These are phyloP conservation scores for Helminthosporium solani DNA, from an alignment of 2,329 filamentous ascomycete genomes.

Conservation along the genomic window DNA sequence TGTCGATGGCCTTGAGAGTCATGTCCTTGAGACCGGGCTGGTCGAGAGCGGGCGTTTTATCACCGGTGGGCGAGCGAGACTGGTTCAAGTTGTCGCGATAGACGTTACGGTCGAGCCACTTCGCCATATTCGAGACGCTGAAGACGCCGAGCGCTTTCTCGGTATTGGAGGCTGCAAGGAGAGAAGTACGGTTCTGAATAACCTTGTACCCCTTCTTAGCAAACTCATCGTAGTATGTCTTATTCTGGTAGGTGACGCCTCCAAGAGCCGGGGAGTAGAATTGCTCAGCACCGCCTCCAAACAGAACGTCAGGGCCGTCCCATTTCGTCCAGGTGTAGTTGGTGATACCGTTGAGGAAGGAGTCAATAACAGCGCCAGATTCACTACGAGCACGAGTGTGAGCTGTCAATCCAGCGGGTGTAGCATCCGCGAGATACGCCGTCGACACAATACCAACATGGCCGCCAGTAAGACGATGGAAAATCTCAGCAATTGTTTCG, in stretches of 20 bases:
- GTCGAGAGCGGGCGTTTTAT: slow-evolving; percentile 64
- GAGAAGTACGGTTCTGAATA: slow-evolving; percentile 71
- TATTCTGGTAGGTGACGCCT: slow-evolving; percentile 64
- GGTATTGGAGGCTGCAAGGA: slow-evolving; percentile 58
- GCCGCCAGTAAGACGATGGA: slow-evolving; percentile 67
- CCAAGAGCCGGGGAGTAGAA: slow-evolving; percentile 61
- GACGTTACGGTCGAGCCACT: slow-evolving; percentile 83
- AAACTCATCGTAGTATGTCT: slow-evolving; percentile 73
- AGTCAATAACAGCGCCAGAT: slow-evolving; percentile 73
- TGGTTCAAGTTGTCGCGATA: slow-evolving; percentile 70
- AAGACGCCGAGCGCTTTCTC: slow-evolving; percentile 76
- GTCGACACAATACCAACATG: slow-evolving; percentile 68
- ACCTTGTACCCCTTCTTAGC: slow-evolving; percentile 70
- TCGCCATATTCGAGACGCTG: slow-evolving; percentile 70
- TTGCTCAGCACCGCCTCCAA: slow-evolving; percentile 80
- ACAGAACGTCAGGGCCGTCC: slow-evolving; percentile 75
- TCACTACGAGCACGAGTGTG: slow-evolving; percentile 70
- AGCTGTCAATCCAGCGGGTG: slow-evolving; percentile 61
- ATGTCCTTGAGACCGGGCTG: slow-evolving; percentile 85
- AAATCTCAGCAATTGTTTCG: slow-evolving; percentile 77
- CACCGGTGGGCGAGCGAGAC: slow-evolving; percentile 69
- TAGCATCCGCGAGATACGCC: slow-evolving; percentile 80
- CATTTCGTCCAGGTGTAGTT: slow-evolving; percentile 82
- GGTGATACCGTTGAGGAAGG: slow-evolving; percentile 71
- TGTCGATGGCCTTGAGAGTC: slow-evolving; percentile 82